Evolutionary conservation across 495 filamentous ascomycete species (phyloP).

Genomic region (Podospora tetraspora): DNA sequence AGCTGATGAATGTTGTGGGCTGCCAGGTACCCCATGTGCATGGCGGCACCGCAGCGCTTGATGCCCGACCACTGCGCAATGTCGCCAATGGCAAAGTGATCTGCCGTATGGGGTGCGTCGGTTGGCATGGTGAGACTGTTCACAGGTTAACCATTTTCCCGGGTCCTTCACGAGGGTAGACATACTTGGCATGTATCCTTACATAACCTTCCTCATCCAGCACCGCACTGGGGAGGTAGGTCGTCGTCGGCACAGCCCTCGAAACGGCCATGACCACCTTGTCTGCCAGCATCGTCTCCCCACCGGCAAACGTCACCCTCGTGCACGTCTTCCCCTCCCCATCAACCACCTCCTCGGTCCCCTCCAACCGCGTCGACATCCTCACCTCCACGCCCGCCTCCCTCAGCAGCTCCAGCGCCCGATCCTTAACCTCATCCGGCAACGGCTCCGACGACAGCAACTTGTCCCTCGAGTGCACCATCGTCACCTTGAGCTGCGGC

Average conservation of each 20-base stretch:
- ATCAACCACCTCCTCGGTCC: slow-evolving; percentile 29
- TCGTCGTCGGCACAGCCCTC: slow-evolving; percentile 47
- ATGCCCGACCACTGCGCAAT: slow-evolving; percentile 60
- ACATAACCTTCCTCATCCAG: slow-evolving; percentile 54
- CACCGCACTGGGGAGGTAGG: slow-evolving; percentile 45
- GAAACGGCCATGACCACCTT: slow-evolving; percentile 58
- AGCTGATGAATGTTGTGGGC: slow-evolving; percentile 57
- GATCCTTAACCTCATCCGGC: slow-evolving; percentile 58
- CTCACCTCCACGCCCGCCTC: slow-evolving; percentile 55
- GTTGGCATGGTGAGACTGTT: slow-evolving; percentile 43
- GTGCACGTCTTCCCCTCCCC: slow-evolving; percentile 25
- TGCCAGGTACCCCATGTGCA: slow-evolving; percentile 59
- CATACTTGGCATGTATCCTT: slow-evolving; percentile 41
- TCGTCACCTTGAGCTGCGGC: slow-evolving; percentile 54
- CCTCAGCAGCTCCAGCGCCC: slow-evolving; percentile 43
- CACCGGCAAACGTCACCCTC: slow-evolving; percentile 51
- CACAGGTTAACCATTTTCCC: background rate
- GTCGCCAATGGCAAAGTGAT: slow-evolving; percentile 57
- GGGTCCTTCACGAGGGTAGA: background rate
- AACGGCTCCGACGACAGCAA: slow-evolving; percentile 63
- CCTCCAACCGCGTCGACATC: slow-evolving; percentile 43
- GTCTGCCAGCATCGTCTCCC: slow-evolving; percentile 47
- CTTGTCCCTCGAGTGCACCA: slow-evolving; percentile 60
- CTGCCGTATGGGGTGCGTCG: slow-evolving; percentile 42
- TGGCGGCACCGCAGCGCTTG: slow-evolving; percentile 63